Percentiles rank a stretch among this genome's conserved stretches.
These are phyloP conservation scores for Termitomyces sp. DNA, from an alignment of 768 basidiomycete genomes.

Conservation along the genomic window DNA sequence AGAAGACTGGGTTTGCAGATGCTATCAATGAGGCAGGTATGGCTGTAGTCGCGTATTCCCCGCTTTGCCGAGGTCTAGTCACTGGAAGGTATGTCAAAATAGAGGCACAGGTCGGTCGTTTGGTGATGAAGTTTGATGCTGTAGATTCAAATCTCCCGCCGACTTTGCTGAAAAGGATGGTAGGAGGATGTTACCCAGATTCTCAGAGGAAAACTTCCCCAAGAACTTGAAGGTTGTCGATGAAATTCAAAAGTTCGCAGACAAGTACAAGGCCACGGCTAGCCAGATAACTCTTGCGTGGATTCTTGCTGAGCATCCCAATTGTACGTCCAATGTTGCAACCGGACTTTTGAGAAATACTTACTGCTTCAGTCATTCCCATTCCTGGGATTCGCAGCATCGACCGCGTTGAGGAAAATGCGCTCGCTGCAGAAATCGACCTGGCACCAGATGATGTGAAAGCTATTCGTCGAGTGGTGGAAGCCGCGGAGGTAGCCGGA, in stretches of 20 bases:
- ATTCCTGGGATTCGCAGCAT: slow-evolving; percentile 4
- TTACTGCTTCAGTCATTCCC: not conserved
- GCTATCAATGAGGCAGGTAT: slow-evolving; percentile 38
- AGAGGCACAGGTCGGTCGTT: not conserved
- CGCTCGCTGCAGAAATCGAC: slow-evolving; percentile 12
- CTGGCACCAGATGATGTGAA: slow-evolving; percentile 15
- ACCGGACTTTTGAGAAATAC: not conserved
- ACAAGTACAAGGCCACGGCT: slow-evolving; percentile 28
- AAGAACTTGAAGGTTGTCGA: slow-evolving; percentile 32
- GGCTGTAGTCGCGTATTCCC: slow-evolving; percentile 41
- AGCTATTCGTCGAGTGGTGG: slow-evolving; percentile 16
- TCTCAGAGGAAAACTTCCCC: slow-evolving; percentile 36
- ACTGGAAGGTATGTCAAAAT: slow-evolving; percentile 35
- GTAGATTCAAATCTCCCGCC: slow-evolving; percentile 25
- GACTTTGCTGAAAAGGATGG: slow-evolving; percentile 36
- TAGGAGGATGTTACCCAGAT: slow-evolving; percentile 27
- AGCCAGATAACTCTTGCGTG: slow-evolving; percentile 42
- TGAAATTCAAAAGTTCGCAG: slow-evolving; percentile 25
- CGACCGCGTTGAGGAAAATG: slow-evolving; percentile 18
- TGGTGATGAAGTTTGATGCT: slow-evolving; percentile 1
- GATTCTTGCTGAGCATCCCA: slow-evolving; percentile 28
- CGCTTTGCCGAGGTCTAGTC: slow-evolving; percentile 43
- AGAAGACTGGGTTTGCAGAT: slow-evolving; percentile 32
- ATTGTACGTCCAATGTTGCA: slow-evolving; percentile 8
- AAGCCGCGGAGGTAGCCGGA: slow-evolving; percentile 15